Percentiles rank a stretch among this genome's conserved stretches.
phyloP scores from a whole-genome alignment of 169 alveolate species.

The Eimeria sp. region DNA sequence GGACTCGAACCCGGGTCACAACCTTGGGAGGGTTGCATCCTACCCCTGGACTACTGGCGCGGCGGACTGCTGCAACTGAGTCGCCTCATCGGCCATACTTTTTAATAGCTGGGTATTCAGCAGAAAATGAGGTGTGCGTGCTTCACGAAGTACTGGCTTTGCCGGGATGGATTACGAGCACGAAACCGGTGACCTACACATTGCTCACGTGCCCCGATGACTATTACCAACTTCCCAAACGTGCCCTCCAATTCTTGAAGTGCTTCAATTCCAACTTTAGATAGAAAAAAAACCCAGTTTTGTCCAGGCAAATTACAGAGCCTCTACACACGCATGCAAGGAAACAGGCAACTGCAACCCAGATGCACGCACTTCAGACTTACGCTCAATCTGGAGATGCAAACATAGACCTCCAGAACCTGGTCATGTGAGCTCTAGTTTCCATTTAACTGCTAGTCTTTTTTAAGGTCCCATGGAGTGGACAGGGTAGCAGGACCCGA shows the following conservation, averaged over 20 bases:
- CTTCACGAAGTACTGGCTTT: not conserved
- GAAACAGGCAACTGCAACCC: not conserved
- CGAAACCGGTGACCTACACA: not conserved
- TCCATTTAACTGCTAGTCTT: not conserved
- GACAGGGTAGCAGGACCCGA: not conserved
- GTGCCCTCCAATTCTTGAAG: not conserved
- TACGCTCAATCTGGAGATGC: not conserved
- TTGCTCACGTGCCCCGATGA: not conserved
- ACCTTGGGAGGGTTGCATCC: slow-evolving; percentile 95
- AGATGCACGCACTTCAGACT: not conserved
- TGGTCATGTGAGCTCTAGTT: not conserved
- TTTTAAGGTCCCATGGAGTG: not conserved
- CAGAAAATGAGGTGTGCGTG: not conserved
- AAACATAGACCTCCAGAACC: not conserved
- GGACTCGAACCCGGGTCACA: slow-evolving; percentile 95
- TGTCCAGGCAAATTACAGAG: not conserved
- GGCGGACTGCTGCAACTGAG: not conserved
- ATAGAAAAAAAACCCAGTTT: not conserved
- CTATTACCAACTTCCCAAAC: not conserved
- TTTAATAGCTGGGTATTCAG: not conserved
- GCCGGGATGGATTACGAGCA: not conserved
- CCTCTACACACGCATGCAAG: not conserved
- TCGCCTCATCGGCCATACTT: not conserved
- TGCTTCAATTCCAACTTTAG: not conserved
- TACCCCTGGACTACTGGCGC: slow-evolving; percentile 94